Conservation (phyloP, 495 filamentous ascomycete species). For the Extremus antarcticus region DNA sequence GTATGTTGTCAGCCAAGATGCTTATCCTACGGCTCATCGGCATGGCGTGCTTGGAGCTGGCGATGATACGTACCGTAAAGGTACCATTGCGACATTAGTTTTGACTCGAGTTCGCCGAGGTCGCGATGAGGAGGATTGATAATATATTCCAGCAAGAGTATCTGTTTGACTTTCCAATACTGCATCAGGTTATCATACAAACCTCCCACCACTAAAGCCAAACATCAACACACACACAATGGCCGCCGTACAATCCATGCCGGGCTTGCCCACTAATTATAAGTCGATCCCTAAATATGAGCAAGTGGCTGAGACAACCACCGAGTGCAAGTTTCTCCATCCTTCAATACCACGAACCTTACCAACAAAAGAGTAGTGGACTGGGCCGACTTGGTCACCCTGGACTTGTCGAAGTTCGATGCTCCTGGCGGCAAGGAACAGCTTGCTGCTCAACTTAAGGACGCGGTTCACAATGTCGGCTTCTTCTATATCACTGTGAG, state of each 20-base stretch:
- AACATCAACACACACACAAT: neutral
- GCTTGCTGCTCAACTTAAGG: slow-evolving; percentile 43
- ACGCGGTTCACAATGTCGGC: slow-evolving; percentile 45
- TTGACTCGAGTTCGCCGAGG: neutral
- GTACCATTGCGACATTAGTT: no score
- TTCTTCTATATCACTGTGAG: slow-evolving; percentile 20
- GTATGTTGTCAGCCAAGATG: neutral
- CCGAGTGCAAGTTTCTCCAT: no score
- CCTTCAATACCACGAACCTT: no score
- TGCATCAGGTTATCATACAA: no score
- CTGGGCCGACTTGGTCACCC: slow-evolving; percentile 47
- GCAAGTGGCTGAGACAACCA: neutral
- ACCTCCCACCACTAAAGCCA: neutral
- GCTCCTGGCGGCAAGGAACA: slow-evolving; percentile 42
- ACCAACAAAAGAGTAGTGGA: no score
- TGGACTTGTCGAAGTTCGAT: slow-evolving; percentile 41
- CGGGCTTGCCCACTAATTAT: neutral
- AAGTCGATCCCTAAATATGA: neutral
- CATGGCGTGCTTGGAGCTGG: neutral
- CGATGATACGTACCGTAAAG: neutral
- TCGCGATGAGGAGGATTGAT: neutral
- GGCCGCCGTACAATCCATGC: neutral
- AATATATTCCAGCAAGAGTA: no score
- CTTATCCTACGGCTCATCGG: neutral
- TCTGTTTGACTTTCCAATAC: no score